A percentile compares a stretch with the other conserved stretches of the same genome.
These are phyloP conservation scores for Fraxinus xanthoxyloides DNA, from an alignment of 305 asterid species.

Conservation along the genomic window DNA sequence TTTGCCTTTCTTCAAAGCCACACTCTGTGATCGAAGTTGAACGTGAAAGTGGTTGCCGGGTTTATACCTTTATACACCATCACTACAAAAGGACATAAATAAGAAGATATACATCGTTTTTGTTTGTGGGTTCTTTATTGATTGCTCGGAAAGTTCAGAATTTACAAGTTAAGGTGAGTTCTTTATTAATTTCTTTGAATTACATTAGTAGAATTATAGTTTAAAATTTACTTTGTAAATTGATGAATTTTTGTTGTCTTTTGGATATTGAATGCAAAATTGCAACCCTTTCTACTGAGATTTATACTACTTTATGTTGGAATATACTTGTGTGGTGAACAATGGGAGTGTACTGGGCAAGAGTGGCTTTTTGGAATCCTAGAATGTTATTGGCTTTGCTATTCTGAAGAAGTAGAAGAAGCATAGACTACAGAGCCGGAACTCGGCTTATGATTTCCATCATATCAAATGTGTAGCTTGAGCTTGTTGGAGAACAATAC, in stretches of 20 bases:
- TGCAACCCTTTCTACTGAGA: constrained; percentile 9
- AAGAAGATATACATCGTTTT: neutral
- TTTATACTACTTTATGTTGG: neutral
- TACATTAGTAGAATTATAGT: neutral
- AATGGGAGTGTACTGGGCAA: neutral
- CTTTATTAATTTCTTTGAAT: constrained; percentile 16
- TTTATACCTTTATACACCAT: neutral
- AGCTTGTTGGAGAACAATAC: neutral
- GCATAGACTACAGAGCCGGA: neutral
- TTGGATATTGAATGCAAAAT: constrained; percentile 11
- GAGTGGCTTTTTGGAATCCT: neutral
- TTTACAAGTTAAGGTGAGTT: constrained; percentile 32
- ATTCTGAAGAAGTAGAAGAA: neutral
- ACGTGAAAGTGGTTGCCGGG: constrained; percentile 23
- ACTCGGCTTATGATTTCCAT: neutral
- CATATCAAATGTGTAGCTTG: neutral
- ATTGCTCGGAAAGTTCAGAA: constrained; percentile 17
- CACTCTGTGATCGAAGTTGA: constrained; percentile 41
- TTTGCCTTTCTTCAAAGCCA: constrained; percentile 35
- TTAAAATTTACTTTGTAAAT: neutral
- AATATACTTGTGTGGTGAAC: neutral
- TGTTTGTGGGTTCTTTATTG: constrained; percentile 7
- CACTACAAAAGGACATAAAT: neutral
- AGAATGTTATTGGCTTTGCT: neutral
- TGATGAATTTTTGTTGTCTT: neutral